A percentile compares a stretch with the other conserved stretches of the same genome.
Conservation (phyloP, 2,329 filamentous ascomycete genomes). For the Annulohypoxylon truncatum region DNA sequence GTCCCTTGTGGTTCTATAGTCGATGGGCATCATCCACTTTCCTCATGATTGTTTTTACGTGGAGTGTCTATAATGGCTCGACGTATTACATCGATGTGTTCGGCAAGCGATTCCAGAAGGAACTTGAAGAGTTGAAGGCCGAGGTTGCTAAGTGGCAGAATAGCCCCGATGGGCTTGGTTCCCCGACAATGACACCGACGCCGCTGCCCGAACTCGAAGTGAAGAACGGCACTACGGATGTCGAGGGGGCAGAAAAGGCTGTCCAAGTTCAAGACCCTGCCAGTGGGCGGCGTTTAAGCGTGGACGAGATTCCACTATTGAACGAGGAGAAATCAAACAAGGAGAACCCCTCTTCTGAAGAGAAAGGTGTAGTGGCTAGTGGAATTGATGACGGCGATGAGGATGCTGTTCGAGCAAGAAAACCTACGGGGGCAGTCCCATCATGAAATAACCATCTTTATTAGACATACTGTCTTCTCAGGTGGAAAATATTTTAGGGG, state of each 20-base stretch:
- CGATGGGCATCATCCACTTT: slow-evolving; percentile 82
- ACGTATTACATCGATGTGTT: slow-evolving; percentile 99
- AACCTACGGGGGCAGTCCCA: slow-evolving; percentile 43
- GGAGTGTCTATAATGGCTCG: slow-evolving; percentile 96
- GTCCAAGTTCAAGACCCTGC: slow-evolving; percentile 46
- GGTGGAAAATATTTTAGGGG: neutral
- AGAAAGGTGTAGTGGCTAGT: slow-evolving; percentile 49
- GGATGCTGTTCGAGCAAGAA: slow-evolving; percentile 62
- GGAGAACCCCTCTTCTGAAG: neutral
- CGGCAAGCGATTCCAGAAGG: slow-evolving; percentile 95
- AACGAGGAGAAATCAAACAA: slow-evolving; percentile 56
- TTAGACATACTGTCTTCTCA: neutral
- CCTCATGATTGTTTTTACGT: slow-evolving; percentile 84
- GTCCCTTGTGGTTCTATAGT: slow-evolving; percentile 94
- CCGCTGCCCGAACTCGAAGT: slow-evolving; percentile 35
- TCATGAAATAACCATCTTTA: slow-evolving; percentile 6
- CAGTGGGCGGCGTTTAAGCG: slow-evolving; percentile 45
- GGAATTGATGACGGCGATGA: slow-evolving; percentile 59
- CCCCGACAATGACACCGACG: slow-evolving; percentile 55
- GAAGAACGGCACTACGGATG: slow-evolving; percentile 37
- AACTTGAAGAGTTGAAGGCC: slow-evolving; percentile 86
- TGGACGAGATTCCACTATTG: slow-evolving; percentile 70
- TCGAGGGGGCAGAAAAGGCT: slow-evolving; percentile 38
- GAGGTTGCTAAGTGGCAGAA: slow-evolving; percentile 92
- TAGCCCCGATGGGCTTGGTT: slow-evolving; percentile 60